Percentiles rank a stretch among this genome's conserved stretches.
These are phyloP conservation scores for Penicillium frequentans DNA, from an alignment of 2,329 filamentous ascomycete genomes.

Conservation along the genomic window DNA sequence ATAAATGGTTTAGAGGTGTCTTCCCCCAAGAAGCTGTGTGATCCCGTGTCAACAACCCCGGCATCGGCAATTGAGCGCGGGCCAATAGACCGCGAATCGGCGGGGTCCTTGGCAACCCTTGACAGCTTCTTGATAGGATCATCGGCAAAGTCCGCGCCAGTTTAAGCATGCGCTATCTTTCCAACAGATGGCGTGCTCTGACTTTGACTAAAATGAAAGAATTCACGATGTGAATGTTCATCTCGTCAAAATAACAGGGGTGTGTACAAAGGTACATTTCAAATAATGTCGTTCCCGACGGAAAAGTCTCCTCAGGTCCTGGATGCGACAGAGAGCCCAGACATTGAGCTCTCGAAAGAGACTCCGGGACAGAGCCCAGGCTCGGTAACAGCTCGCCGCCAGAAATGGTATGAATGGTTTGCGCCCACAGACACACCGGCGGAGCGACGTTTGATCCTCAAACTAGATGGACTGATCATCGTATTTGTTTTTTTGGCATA, in stretches of 20 bases:
- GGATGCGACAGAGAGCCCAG: background rate
- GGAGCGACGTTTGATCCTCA: conserved; percentile 19
- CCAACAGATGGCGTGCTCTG: conserved; percentile 6
- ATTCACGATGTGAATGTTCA: background rate
- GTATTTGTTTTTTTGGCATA: conserved; percentile 20
- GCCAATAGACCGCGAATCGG: background rate
- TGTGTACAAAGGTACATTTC: background rate
- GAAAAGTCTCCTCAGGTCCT: conserved; percentile 5
- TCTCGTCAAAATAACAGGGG: background rate
- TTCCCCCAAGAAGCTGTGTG: background rate
- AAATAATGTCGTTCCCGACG: background rate
- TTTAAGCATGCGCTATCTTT: conserved; percentile 2
- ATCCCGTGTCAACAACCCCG: background rate
- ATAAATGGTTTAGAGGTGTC: background rate
- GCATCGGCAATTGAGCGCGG: background rate
- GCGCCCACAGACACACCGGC: conserved; percentile 17
- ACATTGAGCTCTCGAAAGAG: background rate
- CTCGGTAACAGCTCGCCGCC: background rate
- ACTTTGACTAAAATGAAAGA: background rate
- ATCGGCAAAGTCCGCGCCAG: background rate
- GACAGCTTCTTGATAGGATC: conserved; percentile 1
- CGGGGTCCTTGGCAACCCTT: conserved; percentile 1
- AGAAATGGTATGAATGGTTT: conserved; percentile 22
- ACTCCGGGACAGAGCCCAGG: background rate
- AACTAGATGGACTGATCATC: conserved; percentile 19